phyloP scores from a whole-genome alignment of 495 filamentous ascomycete species.

The Penicillium daleae region DNA sequence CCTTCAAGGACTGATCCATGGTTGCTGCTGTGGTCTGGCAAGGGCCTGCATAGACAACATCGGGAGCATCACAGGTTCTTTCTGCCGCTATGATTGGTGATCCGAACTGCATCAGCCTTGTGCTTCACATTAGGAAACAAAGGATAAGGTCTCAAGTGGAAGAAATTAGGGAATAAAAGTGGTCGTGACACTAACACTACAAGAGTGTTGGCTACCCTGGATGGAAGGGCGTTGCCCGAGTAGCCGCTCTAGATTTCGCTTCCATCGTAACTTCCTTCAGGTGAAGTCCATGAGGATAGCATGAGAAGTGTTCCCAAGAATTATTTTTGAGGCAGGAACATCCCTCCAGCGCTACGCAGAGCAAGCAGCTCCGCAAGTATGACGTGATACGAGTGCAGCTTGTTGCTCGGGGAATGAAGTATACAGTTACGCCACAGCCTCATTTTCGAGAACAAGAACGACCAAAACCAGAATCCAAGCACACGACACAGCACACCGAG shows the following conservation, averaged over 20 bases:
- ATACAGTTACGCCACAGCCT: background rate
- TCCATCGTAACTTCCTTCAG: background rate
- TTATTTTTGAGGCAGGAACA: background rate
- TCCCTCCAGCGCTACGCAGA: no score
- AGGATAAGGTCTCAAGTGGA: background rate
- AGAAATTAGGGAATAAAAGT: background rate
- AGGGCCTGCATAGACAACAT: background rate
- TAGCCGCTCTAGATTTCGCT: background rate
- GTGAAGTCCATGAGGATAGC: background rate
- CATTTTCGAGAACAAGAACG: background rate
- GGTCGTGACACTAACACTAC: background rate
- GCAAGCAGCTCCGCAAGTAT: no score
- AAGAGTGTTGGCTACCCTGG: background rate
- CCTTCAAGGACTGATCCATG: background rate
- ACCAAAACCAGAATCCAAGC: constrained; percentile 2
- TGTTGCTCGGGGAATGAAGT: background rate
- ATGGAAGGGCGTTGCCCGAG: background rate
- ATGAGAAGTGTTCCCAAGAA: background rate
- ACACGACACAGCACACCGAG: constrained; percentile 4
- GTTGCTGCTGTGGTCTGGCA: background rate
- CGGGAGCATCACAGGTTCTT: background rate
- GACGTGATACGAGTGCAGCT: background rate
- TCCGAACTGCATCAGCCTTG: background rate
- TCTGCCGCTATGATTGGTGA: no score
- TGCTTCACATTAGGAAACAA: background rate